Evolutionary conservation across 257 asterid species (phyloP), one percentile per base, ranked within the genome.

Genomic region (Solanum dulcamara): DNA sequence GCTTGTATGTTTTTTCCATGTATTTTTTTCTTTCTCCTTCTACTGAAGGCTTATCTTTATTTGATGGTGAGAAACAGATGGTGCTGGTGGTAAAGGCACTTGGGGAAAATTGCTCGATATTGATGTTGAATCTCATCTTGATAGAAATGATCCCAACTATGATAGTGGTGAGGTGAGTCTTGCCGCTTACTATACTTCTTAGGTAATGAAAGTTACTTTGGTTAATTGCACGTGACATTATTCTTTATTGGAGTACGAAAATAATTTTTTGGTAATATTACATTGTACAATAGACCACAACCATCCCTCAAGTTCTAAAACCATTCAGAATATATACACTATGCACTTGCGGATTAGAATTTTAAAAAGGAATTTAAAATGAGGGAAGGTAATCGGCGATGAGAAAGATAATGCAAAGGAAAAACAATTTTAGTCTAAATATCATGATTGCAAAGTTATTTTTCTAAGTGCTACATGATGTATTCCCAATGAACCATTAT

Each of bases 51-150:
- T 85, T 30, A 83, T n/a, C 83, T 85, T 72, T 37, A 74, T 81
- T 64, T 85, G 83, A 86, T 86, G 91, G 72, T 81, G 83, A 30
- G 83, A 83, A 70, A 90, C 90, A 97, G 99, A 97, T 92, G 99
- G 99, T 66, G 99, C 92, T 86, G 99, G 99, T 50, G 99, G 99
- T 79, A 97, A 97, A 93, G 99, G 99, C 81, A 92, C 98, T 53
- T 97, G 99, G 99, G 98, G 98, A 79, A 97, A 94, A 83, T 89
- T 97, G 77, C 94, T 97, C 33, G 99, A 97, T 87, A 94, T 97
- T 80, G 96, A 89, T 83, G 96, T 91, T 80, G 97, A 87, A n/a
- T 87, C 93, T 80, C 91, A 26, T 84, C 85, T 93, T 64, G 99
- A 96, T 87, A 90, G 90, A 32, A 96, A 94, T 86, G 99, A 94